Conservation (phyloP, 2,329 filamentous ascomycete genomes). For the Fusarium irregulare region DNA sequence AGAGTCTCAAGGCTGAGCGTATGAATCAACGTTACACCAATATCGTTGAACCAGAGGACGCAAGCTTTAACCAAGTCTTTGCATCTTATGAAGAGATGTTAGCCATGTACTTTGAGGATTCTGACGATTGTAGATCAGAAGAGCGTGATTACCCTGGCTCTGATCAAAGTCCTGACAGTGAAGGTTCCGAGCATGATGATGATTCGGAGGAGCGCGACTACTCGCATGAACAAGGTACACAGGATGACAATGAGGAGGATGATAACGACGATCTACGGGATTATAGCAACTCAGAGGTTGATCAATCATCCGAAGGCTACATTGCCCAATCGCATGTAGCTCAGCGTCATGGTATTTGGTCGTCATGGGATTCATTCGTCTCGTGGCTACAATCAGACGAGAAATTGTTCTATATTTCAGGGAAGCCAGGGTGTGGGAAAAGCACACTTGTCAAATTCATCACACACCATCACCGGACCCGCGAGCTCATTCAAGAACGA, state of each 20-base stretch:
- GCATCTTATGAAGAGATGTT: accelerated
- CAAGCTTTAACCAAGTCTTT: background rate
- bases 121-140: background rate
- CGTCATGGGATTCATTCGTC: accelerated
- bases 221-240: background rate
- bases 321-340: accelerated
- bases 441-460: slow-evolving; percentile 27
- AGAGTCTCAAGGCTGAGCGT: accelerated
- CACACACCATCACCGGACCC: background rate
- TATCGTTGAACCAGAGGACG: accelerated
- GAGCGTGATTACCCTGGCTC: background rate
- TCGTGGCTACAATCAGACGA: slow-evolving; percentile 4
- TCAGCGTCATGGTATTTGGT: accelerated
- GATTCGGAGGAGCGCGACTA: too few species aligned
- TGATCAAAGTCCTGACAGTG: background rate
- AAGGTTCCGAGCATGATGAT: too few species aligned
- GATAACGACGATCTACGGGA: background rate
- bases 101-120: accelerated
- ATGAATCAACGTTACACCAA: background rate
- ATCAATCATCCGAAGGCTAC: accelerated
- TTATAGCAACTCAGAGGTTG: accelerated
- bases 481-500: accelerated
- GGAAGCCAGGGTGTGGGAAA: slow-evolving; percentile 33
- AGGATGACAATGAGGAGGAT: background rate
- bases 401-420: background rate